Percentiles rank a stretch among this genome's conserved stretches.
These are phyloP conservation scores for Medicago arabica DNA, from an alignment of 306 rosid species.

Conservation along the genomic window DNA sequence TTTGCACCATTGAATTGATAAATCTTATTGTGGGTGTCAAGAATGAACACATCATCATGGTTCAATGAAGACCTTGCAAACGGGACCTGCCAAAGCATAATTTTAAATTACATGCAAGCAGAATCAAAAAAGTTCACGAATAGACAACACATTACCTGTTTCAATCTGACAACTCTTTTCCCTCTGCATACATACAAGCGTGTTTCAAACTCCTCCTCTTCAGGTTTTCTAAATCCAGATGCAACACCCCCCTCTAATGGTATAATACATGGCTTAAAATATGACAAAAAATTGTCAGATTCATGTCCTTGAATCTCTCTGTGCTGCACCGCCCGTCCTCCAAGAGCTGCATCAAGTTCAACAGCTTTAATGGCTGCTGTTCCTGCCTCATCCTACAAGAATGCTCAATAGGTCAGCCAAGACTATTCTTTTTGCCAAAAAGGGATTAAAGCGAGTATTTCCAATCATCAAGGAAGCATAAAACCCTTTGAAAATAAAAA, in stretches of 20 bases:
- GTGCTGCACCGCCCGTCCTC: conserved; percentile 97
- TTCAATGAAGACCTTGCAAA: conserved; percentile 95
- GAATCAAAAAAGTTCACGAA: conserved; percentile 32
- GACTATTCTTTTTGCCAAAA: conserved; percentile 20
- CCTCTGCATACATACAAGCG: conserved; percentile 83
- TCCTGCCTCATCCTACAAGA: conserved; percentile 93
- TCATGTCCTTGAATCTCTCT: conserved; percentile 96
- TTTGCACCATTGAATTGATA: conserved; percentile 98
- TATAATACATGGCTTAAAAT: conserved; percentile 92
- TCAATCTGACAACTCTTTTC: conserved; percentile 94
- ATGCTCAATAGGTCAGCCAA: conserved; percentile 37
- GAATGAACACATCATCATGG: conserved; percentile 97
- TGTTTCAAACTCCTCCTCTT: conserved; percentile 83
- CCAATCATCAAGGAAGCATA: conserved; percentile 25
- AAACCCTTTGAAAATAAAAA: conserved; percentile 18
- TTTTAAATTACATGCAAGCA: conserved; percentile 37
- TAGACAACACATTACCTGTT: conserved; percentile 63
- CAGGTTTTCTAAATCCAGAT: conserved; percentile 83
- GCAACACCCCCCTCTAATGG: conserved; percentile 95
- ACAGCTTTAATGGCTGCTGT: conserved; percentile 95
- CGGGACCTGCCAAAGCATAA: conserved; percentile 73
- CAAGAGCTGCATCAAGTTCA: conserved; percentile 90
- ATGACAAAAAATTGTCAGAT: conserved; percentile 92
- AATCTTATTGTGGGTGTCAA: conserved; percentile 74
- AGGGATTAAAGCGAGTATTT: not conserved